A percentile compares a stretch with the other conserved stretches of the same genome.
Evolutionary conservation across 208 protist genomes (phyloP).

Genomic region (Naegleria lovaniensis): DNA sequence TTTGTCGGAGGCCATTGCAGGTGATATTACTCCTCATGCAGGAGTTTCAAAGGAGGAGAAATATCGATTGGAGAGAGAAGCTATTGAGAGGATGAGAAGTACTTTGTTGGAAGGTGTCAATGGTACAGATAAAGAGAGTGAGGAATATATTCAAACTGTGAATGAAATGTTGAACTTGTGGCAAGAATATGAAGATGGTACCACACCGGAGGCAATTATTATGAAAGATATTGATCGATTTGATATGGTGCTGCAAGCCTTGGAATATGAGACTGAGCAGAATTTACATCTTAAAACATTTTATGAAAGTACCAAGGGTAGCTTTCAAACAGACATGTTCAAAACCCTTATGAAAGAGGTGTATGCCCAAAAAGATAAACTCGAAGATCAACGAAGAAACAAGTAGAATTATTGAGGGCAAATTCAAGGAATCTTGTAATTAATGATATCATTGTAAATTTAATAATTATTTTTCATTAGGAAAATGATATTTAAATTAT

Average conservation of each 20-base stretch:
- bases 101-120: constrained; percentile 39
- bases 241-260: constrained; percentile 80
- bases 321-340: constrained; percentile 66
- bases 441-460: too few relatives aligned
- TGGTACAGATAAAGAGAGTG: neutral
- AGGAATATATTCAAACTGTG: constrained; percentile 8
- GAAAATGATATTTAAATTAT: too few relatives aligned
- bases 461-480: too few relatives aligned
- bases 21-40: constrained; percentile 39
- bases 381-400: neutral
- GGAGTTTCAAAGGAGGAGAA: constrained; percentile 66
- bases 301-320: constrained; percentile 56
- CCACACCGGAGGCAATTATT: constrained; percentile 66
- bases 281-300: constrained; percentile 63
- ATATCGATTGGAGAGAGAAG: constrained; percentile 54
- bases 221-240: constrained; percentile 81
- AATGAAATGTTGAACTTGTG: constrained; percentile 62
- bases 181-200: constrained; percentile 72
- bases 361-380: constrained; percentile 9
- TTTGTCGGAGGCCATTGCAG: constrained; percentile 69
- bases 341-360: constrained; percentile 61
- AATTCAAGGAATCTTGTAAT: too few relatives aligned
- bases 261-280: constrained; percentile 65
- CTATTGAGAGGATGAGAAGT: constrained; percentile 52
- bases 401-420: neutral